A percentile compares a stretch with the other conserved stretches of the same genome.
Conservation (phyloP, 441 rosid genomes). For the Aquilaria agallochum region DNA sequence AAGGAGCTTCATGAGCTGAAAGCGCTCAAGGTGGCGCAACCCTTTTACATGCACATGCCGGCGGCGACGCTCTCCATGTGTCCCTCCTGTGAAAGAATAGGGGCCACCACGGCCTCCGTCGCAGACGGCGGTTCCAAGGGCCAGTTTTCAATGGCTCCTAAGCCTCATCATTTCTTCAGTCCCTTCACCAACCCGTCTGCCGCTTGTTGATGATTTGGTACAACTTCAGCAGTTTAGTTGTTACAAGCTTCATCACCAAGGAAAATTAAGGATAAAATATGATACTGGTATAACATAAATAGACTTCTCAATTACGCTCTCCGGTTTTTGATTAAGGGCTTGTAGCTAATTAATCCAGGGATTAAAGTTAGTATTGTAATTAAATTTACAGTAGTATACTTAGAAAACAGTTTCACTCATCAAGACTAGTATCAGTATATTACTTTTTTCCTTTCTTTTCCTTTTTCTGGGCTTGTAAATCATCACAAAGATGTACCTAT, state of each 20-base stretch:
- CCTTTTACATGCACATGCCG: constrained; percentile 75
- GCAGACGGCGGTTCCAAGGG: constrained; percentile 34
- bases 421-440: no score
- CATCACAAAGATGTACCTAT: constrained; percentile 17
- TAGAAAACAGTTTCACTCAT: constrained; percentile 16
- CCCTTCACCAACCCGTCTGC: constrained; percentile 83
- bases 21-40: constrained; percentile 61
- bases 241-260: constrained; percentile 13
- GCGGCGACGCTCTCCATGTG: constrained; percentile 71
- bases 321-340: constrained; percentile 72
- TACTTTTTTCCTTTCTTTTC: no score
- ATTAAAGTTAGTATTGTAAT: constrained; percentile 42
- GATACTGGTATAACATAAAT: constrained; percentile 1
- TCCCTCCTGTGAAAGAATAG: constrained; percentile 68
- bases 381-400: constrained; percentile 36
- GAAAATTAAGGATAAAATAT: constrained; percentile 10
- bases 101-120: constrained; percentile 22
- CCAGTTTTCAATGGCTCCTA: constrained; percentile 56
- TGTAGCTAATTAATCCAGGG: constrained; percentile 20
- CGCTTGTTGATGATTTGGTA: constrained; percentile 56
- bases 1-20: constrained; percentile 71
- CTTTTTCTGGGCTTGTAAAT: constrained; percentile 28
- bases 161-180: constrained; percentile 59
- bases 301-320: constrained; percentile 39
- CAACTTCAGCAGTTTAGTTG: constrained; percentile 12